Evolutionary conservation across 192 early-diverging fungal species (phyloP).

Genomic region (Podila verticillata): DNA sequence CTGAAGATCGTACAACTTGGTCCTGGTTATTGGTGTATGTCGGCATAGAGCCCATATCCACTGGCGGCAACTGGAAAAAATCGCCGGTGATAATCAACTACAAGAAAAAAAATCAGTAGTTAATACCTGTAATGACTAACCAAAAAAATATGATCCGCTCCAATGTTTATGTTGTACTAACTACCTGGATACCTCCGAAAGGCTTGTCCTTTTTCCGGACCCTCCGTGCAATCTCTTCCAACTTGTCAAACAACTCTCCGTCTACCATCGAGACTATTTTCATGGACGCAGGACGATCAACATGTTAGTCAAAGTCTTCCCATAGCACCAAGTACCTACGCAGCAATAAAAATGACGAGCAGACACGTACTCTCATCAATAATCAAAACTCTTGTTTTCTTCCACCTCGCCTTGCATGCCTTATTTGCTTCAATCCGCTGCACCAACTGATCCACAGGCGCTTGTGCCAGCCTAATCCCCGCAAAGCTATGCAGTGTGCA

Average conservation of each 20-base stretch:
- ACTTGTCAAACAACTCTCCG: conserved; percentile 72
- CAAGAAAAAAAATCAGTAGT: not conserved
- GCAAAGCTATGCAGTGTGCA: conserved; percentile 68
- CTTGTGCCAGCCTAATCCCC: conserved; percentile 70
- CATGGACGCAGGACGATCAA: not conserved
- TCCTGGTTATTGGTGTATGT: not conserved
- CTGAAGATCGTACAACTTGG: too few relatives aligned
- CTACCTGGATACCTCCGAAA: conserved; percentile 82
- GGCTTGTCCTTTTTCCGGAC: conserved; percentile 49
- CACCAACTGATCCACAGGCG: conserved; percentile 31
- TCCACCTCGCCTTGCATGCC: conserved; percentile 64
- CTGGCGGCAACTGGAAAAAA: conserved; percentile 85
- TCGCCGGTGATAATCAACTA: conserved; percentile 69
- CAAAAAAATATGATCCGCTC: not conserved
- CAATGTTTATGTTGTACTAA: too few relatives aligned
- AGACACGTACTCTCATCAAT: conserved; percentile 71
- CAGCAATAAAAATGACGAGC: not conserved
- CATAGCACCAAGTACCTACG: too few relatives aligned
- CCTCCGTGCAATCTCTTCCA: conserved; percentile 72
- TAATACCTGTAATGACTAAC: not conserved
- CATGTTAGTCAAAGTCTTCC: too few relatives aligned
- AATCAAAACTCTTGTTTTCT: conserved; percentile 65
- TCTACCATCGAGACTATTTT: conserved; percentile 78
- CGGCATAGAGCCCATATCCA: conserved; percentile 38
- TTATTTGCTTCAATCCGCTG: conserved; percentile 24